Evolutionary conservation across 2,329 filamentous ascomycete species (phyloP).

Genomic region (Nectriaceae sp.): DNA sequence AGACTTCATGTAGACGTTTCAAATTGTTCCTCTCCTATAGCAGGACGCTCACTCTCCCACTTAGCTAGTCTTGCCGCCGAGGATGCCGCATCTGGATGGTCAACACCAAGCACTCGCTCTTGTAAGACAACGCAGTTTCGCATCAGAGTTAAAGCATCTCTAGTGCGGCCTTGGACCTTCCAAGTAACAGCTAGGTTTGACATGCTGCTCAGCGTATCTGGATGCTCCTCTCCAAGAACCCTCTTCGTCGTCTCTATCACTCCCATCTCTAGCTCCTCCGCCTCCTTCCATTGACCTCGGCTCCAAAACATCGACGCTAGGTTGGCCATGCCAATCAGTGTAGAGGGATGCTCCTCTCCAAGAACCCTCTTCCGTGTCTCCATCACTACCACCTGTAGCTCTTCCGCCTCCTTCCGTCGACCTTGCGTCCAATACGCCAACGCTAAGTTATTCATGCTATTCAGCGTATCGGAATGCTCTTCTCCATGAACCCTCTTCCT

Average conservation of each 20-base stretch:
- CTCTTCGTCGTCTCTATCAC: background rate
- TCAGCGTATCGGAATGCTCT: constrained; percentile 6
- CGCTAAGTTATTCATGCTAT: constrained; percentile 4
- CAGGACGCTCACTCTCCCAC: too few relatives aligned
- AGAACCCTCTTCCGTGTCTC: background rate
- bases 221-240: background rate
- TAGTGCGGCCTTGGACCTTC: background rate
- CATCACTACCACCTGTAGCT: background rate
- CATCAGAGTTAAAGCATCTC: background rate
- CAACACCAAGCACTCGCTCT: background rate
- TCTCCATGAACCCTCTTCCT: background rate
- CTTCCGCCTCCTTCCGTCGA: background rate
- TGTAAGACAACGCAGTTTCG: background rate
- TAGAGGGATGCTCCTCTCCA: background rate
- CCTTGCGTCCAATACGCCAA: background rate
- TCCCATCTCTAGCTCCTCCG: background rate
- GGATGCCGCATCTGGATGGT: background rate
- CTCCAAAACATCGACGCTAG: background rate
- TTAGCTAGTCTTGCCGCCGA: too few relatives aligned
- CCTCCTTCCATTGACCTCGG: background rate
- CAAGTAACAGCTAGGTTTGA: background rate
- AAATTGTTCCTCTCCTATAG: too few relatives aligned
- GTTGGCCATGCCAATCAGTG: background rate
- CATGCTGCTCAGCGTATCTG: background rate
- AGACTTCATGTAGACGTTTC: too few relatives aligned